Conservation (phyloP, 225 moss, liverwort and hornwort genomes). For the Pseudisothecium myosuroides region DNA sequence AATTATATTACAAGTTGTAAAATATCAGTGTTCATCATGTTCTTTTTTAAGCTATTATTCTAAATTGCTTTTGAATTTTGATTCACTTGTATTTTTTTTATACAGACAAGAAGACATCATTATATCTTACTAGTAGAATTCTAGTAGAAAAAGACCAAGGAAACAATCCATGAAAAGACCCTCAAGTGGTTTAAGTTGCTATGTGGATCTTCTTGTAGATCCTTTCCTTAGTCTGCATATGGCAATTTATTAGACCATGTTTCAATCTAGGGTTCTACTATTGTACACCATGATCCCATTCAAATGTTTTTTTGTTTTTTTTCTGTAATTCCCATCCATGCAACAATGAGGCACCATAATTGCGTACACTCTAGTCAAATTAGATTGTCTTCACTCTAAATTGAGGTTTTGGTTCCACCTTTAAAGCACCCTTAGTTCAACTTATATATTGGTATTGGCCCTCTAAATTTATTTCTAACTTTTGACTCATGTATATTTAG, state of each 20-base stretch:
- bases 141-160: accelerated
- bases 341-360: not conserved
- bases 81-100: not conserved
- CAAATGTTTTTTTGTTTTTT: not conserved
- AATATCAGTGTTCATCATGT: not conserved
- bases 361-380: not conserved
- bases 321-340: not conserved
- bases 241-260: not conserved
- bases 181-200: not conserved
- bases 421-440: not conserved
- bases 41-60: not conserved
- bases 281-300: not conserved
- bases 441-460: accelerated
- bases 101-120: not conserved
- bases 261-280: not conserved
- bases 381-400: not conserved
- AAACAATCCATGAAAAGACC: not conserved
- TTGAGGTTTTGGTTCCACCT: not conserved
- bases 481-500: not conserved
- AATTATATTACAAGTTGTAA: not conserved
- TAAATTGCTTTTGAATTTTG: not conserved
- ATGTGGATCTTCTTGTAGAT: not conserved
- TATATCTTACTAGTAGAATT: not conserved
- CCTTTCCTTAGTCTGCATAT: not conserved
- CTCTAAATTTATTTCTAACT: not conserved